Percentiles rank a stretch among this genome's conserved stretches.
These are phyloP conservation scores for Entomortierella beljakovae DNA, from an alignment of 192 early-diverging fungal genomes.

Conservation along the genomic window DNA sequence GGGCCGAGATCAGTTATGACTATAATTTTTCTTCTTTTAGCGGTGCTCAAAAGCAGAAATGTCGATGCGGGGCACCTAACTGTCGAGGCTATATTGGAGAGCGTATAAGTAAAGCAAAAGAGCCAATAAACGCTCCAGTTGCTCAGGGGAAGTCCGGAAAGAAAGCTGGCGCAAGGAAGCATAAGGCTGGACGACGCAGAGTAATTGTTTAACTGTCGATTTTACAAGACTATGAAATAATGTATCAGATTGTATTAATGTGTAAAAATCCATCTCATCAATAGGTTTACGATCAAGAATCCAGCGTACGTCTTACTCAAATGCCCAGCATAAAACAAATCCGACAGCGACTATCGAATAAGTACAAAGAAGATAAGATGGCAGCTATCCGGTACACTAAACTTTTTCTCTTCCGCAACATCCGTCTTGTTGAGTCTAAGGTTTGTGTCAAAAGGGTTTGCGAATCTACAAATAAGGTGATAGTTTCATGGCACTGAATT, in stretches of 20 bases:
- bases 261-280: background rate
- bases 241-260: background rate
- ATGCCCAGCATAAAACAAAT: slow-evolving; percentile 40
- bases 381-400: slow-evolving; percentile 33
- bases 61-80: slow-evolving; percentile 73
- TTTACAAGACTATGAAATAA: too few relatives aligned
- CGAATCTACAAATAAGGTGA: too few relatives aligned
- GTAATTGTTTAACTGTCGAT: too few relatives aligned
- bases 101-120: slow-evolving; percentile 37
- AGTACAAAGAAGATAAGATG: slow-evolving; percentile 47
- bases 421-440: slow-evolving; percentile 43
- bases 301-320: slow-evolving; percentile 11
- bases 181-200: slow-evolving; percentile 29
- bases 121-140: background rate
- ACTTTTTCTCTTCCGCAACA: slow-evolving; percentile 47
- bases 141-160: slow-evolving; percentile 10
- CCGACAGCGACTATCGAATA: slow-evolving; percentile 43
- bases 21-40: slow-evolving; percentile 84
- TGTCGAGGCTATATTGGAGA: slow-evolving; percentile 77
- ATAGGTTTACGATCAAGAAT: slow-evolving; percentile 25
- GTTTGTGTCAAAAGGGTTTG: background rate
- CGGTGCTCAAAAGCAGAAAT: slow-evolving; percentile 69
- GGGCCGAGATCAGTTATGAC: slow-evolving; percentile 84
- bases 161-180: slow-evolving; percentile 30
- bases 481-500: too few relatives aligned